Percentiles rank a stretch among this genome's conserved stretches.
Conservation (phyloP, 1,284 basidiomycete species). For the Sanghuangporus sanghuang region DNA sequence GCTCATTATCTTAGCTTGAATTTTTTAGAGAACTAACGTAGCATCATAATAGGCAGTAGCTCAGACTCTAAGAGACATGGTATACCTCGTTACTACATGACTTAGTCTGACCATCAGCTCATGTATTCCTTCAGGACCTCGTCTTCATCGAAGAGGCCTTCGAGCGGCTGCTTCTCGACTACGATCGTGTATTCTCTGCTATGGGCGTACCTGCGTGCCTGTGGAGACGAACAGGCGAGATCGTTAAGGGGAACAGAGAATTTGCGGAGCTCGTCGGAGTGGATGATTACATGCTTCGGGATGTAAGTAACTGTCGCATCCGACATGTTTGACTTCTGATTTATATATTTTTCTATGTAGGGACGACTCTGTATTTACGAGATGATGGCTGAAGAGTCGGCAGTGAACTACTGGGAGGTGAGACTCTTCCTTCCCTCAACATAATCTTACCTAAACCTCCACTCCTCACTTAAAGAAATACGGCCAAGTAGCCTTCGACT, state of each 20-base stretch:
- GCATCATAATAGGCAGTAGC: constrained; percentile 65
- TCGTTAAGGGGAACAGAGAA: constrained; percentile 96
- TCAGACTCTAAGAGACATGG: constrained; percentile 84
- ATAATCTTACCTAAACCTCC: too few species aligned
- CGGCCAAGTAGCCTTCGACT: constrained; percentile 91
- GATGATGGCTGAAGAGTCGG: constrained; percentile 92
- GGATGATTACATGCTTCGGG: constrained; percentile 76
- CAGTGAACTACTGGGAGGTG: constrained; percentile 98
- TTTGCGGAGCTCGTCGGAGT: constrained; percentile 86
- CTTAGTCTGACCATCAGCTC: not conserved
- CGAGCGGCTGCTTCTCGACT: constrained; percentile 91
- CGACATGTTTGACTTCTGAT: constrained; percentile 8
- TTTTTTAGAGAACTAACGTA: constrained; percentile 11
- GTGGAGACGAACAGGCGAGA: constrained; percentile 96
- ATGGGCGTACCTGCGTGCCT: constrained; percentile 97
- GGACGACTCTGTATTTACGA: constrained; percentile 96
- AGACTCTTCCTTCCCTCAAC: constrained; percentile 18
- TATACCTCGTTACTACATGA: constrained; percentile 23
- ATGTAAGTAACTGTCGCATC: constrained; percentile 42
- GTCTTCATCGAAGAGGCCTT: constrained; percentile 98
- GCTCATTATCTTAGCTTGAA: constrained; percentile 1
- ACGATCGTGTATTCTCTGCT: constrained; percentile 91
- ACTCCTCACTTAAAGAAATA: constrained; percentile 60
- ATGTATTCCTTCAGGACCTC: constrained; percentile 58
- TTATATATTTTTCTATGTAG: constrained; percentile 28